Base-by-base conservation (phyloP, 306 rosid species). In the Dalbergia cochinchinensis region DNA sequence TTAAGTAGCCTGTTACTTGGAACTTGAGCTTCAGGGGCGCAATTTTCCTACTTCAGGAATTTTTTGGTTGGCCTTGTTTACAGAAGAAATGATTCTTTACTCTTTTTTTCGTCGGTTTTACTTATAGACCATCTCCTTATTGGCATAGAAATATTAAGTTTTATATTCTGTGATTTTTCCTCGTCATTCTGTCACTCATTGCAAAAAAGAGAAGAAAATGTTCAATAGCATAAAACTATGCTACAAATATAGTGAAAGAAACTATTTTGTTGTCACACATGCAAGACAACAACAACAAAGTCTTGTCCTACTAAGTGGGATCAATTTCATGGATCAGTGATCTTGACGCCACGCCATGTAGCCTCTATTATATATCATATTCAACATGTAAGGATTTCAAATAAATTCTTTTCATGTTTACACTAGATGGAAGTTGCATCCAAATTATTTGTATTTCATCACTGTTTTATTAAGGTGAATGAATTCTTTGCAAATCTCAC, bases 61-160 rank as follows among this genome's bases (percentile, higher is more conserved):
- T 19, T 60, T 80, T 44, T 45, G 35, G 57, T 44, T 71, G 64
- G 71, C 22, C 33, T 64, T 59, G 66, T 37, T 77, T 65, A 45
- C 37, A 11, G 50, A 61, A 26, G 47, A 42, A 42, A 42, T 9
- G 11, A 42, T 42, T 42, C 1, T 42, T 42, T 42, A 39, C 60
- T 72, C n/a, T n/a, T n/a, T n/a, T n/a, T n/a, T n/a, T n/a, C n/a
- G n/a, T n/a, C n/a, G n/a, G n/a, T n/a, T n/a, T n/a, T n/a, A n/a
- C n/a, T n/a, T 78, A 51, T 59, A 55, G 54, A 55, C 70, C 80
- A 65, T 65, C 79, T 76, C 53, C 78, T 34, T 60, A 9, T 70
- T 34, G 51, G 50, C 41, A 76, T 37, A 20, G 7, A 42, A 42
- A 22, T 16, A 22, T 42, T 42, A 8, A 42, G 8, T 6, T 42